Base-by-base conservation (phyloP, 1,284 basidiomycete genomes). In the Irpex rosettiformis region DNA sequence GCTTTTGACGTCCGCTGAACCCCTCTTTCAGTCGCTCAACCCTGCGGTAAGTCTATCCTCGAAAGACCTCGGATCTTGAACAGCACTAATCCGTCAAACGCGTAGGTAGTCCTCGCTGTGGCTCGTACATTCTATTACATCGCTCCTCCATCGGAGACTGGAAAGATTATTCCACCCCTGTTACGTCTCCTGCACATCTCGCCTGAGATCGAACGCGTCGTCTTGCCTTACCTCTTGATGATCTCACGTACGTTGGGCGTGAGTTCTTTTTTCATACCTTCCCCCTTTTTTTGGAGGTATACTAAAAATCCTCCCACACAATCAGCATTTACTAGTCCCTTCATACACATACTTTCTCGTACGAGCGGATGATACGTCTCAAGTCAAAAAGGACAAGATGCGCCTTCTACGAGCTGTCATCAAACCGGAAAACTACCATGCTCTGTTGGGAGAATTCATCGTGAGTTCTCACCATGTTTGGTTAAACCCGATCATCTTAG, bases 21-120 rank as follows among this genome's bases (percentile, higher is more conserved):
- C 91, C 3, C 77, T 96, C 5, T 85, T 96, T 62, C 86, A 91
- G 67, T 94, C 90, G 52, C 79, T 86, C 54, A 97, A 96, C 70
- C 85, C 94, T 11, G 91, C 94, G 6, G 94, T 94, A 65, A 63
- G 84, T 67, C 3, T 8, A 22, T n/a, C 29, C 16, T 16, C 33
- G 3, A n/a, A n/a, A n/a, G n/a, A n/a, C n/a, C n/a, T n/a, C n/a
- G n/a, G n/a, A n/a, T n/a, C n/a, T n/a, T n/a, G n/a, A n/a, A n/a
- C n/a, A n/a, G n/a, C n/a, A 62, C 24, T 40, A 24, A 27, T 52
- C 18, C 8, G 22, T 22, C 37, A 22, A 10, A 6, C 25, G 51
- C 22, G 37, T 61, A 92, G 89, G 89, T 94, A 43, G 86, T 94
- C 0, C 74, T 95, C 42, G 87, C 88, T 8, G 88, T 82, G 0